Evolutionary conservation across 1,139 yeast species (phyloP).

Genomic region (Pichia norvegensis): DNA sequence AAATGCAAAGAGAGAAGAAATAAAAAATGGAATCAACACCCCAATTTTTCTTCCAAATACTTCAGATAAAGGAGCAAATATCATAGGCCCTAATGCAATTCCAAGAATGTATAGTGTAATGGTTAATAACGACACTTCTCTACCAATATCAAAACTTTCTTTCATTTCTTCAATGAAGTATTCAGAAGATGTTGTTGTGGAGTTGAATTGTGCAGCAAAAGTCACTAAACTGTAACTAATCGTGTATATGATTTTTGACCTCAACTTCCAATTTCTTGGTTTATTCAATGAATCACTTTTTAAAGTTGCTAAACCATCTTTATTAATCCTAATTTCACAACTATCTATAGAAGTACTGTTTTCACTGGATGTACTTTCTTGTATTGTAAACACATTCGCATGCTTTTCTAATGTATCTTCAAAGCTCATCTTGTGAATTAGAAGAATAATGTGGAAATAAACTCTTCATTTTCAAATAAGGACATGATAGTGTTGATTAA

Average conservation of each 20-base stretch:
- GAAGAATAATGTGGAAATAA: too few species aligned
- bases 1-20: constrained; percentile 51
- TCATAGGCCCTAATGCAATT: constrained; percentile 59
- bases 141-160: constrained; percentile 39
- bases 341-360: too few species aligned
- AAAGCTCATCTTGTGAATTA: too few species aligned
- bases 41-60: constrained; percentile 60
- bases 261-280: constrained; percentile 27
- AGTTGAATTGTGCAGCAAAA: constrained; percentile 38
- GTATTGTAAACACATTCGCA: too few species aligned
- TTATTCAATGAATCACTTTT: neutral
- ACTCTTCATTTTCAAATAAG: too few species aligned
- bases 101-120: constrained; percentile 64
- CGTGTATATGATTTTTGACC: constrained; percentile 33
- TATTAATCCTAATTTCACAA: too few species aligned
- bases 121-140: constrained; percentile 57
- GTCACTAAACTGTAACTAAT: constrained; percentile 36
- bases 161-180: constrained; percentile 29
- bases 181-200: constrained; percentile 32
- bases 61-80: constrained; percentile 71
- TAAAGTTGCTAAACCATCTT: too few species aligned
- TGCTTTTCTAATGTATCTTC: too few species aligned
- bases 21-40: constrained; percentile 40
- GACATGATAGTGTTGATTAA: too few species aligned
- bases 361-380: too few species aligned